Percentiles rank a stretch among this genome's conserved stretches.
Evolutionary conservation across 441 rosid genomes (phyloP).

Genomic region (Euphorbia corollata): DNA sequence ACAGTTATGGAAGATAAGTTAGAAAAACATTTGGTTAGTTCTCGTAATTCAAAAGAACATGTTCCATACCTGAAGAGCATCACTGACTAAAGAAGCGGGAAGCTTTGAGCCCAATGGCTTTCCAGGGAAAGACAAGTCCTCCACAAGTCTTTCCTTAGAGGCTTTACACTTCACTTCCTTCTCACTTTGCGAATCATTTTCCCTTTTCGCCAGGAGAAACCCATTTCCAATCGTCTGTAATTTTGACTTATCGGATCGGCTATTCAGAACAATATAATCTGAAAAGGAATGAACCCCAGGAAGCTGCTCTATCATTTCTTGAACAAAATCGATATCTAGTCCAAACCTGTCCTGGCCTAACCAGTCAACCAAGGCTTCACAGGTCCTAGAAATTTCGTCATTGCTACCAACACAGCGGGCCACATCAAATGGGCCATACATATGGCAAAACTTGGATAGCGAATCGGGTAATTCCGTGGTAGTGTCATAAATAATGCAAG

Average conservation of each 20-base stretch:
- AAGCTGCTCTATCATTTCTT: slow-evolving; percentile 48
- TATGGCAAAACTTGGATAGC: slow-evolving; percentile 36
- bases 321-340: slow-evolving; percentile 44
- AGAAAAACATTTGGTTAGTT: neutral
- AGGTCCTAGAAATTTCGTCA: slow-evolving; percentile 26
- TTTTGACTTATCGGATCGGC: slow-evolving; percentile 26
- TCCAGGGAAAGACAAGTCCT: slow-evolving; percentile 29
- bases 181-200: slow-evolving; percentile 23
- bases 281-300: slow-evolving; percentile 36
- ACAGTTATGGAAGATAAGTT: slow-evolving; percentile 9
- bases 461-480: slow-evolving; percentile 23
- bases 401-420: slow-evolving; percentile 23
- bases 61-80: slow-evolving; percentile 45
- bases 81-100: slow-evolving; percentile 36
- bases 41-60: slow-evolving; percentile 5
- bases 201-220: slow-evolving; percentile 30
- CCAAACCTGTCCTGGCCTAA: slow-evolving; percentile 54
- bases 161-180: slow-evolving; percentile 23
- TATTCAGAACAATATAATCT: slow-evolving; percentile 30
- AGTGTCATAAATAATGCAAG: slow-evolving; percentile 20
- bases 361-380: slow-evolving; percentile 35
- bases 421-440: slow-evolving; percentile 24
- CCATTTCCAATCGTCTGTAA: slow-evolving; percentile 36
- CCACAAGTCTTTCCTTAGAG: slow-evolving; percentile 14
- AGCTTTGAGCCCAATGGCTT: slow-evolving; percentile 35